Percentiles rank a stretch among this genome's conserved stretches.
Evolutionary conservation across 1,284 basidiomycete genomes (phyloP).

Genomic region (Naganishia cerealis): DNA sequence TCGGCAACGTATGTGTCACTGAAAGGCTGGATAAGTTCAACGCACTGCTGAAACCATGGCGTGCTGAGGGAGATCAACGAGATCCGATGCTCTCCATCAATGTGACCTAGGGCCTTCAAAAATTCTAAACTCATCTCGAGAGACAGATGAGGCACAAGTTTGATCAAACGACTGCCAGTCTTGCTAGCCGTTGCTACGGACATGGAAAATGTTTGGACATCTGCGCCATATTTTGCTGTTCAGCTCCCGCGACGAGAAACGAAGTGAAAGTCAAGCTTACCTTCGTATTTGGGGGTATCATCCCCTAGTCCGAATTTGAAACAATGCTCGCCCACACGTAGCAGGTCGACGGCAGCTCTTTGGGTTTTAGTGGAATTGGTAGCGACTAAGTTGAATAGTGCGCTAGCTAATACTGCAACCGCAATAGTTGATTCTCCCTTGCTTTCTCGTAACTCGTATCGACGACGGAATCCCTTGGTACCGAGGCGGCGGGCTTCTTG

Average conservation of each 20-base stretch:
- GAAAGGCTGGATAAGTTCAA: constrained; percentile 24
- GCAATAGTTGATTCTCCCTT: constrained; percentile 26
- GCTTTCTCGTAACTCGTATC: constrained; percentile 18
- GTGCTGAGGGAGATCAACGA: constrained; percentile 19
- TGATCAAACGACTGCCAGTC: constrained; percentile 9
- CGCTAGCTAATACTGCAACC: constrained; percentile 25
- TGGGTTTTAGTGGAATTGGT: constrained; percentile 26
- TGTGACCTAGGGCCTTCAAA: constrained; percentile 14
- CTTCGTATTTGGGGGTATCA: constrained; percentile 29
- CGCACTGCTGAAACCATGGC: constrained; percentile 24
- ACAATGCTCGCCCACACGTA: constrained; percentile 26
- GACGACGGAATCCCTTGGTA: constrained; percentile 4
- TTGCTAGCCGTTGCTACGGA: constrained; percentile 22
- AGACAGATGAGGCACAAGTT: constrained; percentile 26
- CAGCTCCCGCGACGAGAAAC: not conserved
- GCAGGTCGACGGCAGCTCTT: constrained; percentile 12
- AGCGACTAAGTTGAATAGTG: constrained; percentile 26
- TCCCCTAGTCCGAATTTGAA: constrained; percentile 26
- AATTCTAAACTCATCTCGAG: constrained; percentile 28
- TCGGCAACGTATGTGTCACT: constrained; percentile 13
- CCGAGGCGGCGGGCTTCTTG: constrained; percentile 16
- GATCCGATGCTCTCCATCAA: constrained; percentile 21
- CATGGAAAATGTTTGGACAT: constrained; percentile 20
- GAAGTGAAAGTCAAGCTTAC: constrained; percentile 1
- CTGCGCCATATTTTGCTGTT: not conserved